Conservation (phyloP, 768 basidiomycete species). For the Lentinula edodes region DNA sequence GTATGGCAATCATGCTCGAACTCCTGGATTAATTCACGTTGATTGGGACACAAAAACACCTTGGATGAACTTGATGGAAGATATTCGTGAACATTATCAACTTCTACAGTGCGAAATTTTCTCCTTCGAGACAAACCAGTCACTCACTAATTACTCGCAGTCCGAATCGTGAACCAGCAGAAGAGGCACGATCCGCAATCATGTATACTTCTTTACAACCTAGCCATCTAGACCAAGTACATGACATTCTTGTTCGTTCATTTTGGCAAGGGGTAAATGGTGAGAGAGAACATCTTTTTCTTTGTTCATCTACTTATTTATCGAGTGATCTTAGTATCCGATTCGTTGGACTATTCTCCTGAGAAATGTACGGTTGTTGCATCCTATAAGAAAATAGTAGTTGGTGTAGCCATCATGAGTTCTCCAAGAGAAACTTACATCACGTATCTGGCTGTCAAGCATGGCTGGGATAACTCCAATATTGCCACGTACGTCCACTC, state of each 20-base stretch:
- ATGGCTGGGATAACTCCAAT: constrained; percentile 77
- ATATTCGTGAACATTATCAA: constrained; percentile 60
- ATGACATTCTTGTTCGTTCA: constrained; percentile 57
- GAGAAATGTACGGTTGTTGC: constrained; percentile 76
- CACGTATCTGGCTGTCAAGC: constrained; percentile 71
- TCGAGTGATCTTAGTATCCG: constrained; percentile 45
- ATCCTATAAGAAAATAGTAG: constrained; percentile 61
- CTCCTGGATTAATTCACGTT: constrained; percentile 42
- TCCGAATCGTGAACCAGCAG: constrained; percentile 43
- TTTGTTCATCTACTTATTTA: constrained; percentile 4
- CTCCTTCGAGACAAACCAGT: background rate
- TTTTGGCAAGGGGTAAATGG: constrained; percentile 82
- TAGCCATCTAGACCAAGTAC: constrained; percentile 62
- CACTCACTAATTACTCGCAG: constrained; percentile 26
- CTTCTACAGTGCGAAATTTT: constrained; percentile 49
- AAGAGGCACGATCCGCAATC: constrained; percentile 46
- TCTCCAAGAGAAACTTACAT: constrained; percentile 81
- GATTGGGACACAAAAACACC: constrained; percentile 71
- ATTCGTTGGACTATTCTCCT: constrained; percentile 62
- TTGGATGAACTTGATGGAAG: constrained; percentile 73
- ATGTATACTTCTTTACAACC: constrained; percentile 55
- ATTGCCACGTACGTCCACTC: constrained; percentile 58
- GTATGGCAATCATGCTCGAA: constrained; percentile 32
- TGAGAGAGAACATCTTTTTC: constrained; percentile 17
- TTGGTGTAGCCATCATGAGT: constrained; percentile 72